Evolutionary conservation across 2,329 filamentous ascomycete species (phyloP).

Genomic region (Xylaria hypoxylon): DNA sequence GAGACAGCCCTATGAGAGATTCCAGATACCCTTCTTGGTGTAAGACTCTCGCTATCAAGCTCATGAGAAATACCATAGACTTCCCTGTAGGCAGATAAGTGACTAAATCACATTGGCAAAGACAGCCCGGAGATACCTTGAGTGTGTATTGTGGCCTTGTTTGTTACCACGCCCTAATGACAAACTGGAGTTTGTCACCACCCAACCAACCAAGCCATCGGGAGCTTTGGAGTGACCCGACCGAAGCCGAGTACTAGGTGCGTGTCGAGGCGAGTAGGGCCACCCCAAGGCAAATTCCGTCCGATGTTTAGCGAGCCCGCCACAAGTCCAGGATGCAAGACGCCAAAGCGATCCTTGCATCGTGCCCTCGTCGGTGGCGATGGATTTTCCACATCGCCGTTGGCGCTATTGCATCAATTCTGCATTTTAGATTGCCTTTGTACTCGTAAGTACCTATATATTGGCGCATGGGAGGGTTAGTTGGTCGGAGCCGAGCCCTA

Average conservation of each 20-base stretch:
- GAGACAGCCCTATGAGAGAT: not conserved
- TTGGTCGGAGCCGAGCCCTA: not conserved
- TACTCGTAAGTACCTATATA: conserved; percentile 4
- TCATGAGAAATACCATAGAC: not conserved
- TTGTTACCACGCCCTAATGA: not conserved
- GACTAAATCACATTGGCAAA: not conserved
- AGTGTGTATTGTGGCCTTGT: not conserved
- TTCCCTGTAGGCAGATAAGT: not conserved
- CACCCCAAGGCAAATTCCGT: conserved; percentile 6
- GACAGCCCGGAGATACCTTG: no score
- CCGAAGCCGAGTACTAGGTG: not conserved
- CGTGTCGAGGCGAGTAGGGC: not conserved
- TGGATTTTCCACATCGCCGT: not conserved
- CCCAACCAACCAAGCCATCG: not conserved
- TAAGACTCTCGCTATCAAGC: not conserved
- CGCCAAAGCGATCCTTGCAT: not conserved
- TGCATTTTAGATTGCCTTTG: not conserved
- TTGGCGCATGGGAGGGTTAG: no score
- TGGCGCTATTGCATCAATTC: not conserved
- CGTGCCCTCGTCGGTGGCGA: not conserved
- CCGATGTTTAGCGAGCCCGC: not conserved
- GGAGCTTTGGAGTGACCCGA: not conserved
- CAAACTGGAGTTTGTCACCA: not conserved
- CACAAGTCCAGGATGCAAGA: not conserved
- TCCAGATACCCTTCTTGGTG: not conserved